A percentile compares a stretch with the other conserved stretches of the same genome.
Conservation (phyloP, 352 stramenopile species). For the Pythium brassicae region DNA sequence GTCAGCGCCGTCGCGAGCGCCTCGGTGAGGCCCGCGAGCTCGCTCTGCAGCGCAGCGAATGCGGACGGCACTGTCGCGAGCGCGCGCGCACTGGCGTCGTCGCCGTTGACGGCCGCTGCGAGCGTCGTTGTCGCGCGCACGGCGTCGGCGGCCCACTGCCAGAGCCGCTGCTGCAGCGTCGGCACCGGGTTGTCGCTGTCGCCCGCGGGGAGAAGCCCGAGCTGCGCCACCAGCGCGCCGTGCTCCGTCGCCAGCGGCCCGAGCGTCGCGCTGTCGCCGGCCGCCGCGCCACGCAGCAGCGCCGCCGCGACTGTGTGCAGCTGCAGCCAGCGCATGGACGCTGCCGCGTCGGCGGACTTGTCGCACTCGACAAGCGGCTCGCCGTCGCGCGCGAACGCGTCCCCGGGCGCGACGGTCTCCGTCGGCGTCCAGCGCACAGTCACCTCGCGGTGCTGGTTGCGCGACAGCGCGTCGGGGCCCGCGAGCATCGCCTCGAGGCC, state of each 20-base stretch:
- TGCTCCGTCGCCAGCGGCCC: constrained; percentile 30
- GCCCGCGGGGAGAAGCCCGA: constrained; percentile 11
- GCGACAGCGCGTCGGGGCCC: constrained; percentile 28
- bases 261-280: constrained; percentile 24
- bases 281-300: constrained; percentile 34
- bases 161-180: constrained; percentile 37
- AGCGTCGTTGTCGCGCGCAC: constrained; percentile 12
- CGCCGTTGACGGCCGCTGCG: not conserved
- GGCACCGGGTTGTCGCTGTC: not conserved
- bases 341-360: constrained; percentile 42
- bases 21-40: constrained; percentile 23
- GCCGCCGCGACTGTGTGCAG: constrained; percentile 48
- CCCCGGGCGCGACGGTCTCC: constrained; percentile 25
- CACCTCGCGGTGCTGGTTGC: constrained; percentile 81
- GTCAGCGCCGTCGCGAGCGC: constrained; percentile 18
- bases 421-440: constrained; percentile 62
- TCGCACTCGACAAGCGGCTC: constrained; percentile 57
- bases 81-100: not conserved
- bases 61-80: constrained; percentile 10
- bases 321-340: constrained; percentile 60
- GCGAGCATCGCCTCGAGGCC: constrained; percentile 40
- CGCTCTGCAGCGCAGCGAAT: constrained; percentile 24
- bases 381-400: constrained; percentile 37
- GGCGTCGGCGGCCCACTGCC: constrained; percentile 43
- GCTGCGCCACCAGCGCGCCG: constrained; percentile 9